phyloP scores from a whole-genome alignment of 176 grass and related monocot species.

The Secale cereale region DNA sequence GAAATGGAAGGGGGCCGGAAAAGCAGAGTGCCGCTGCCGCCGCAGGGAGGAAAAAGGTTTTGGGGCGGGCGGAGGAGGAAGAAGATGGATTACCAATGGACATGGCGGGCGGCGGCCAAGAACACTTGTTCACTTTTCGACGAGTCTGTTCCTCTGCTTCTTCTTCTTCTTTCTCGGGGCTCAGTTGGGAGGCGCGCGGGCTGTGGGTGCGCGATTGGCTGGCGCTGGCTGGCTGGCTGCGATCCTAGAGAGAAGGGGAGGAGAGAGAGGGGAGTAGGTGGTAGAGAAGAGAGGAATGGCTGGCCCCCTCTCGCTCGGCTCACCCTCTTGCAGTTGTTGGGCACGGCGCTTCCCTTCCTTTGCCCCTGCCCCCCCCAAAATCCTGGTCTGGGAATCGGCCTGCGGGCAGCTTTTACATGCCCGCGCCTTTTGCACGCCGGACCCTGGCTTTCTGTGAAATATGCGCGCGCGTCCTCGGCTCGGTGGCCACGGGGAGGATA shows the following conservation, averaged over 20 bases:
- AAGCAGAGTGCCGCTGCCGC: background rate
- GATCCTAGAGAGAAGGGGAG: constrained; percentile 8
- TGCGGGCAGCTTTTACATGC: constrained; percentile 23
- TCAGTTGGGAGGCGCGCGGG: constrained; percentile 1
- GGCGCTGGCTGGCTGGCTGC: constrained; percentile 14
- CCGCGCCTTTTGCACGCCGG: background rate
- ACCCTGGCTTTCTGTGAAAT: background rate
- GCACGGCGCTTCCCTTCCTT: constrained; percentile 10
- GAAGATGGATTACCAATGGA: constrained; percentile 31
- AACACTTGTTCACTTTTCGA: background rate
- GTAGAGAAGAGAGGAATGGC: constrained; percentile 30
- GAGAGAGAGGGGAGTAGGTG: constrained; percentile 19
- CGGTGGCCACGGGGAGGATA: background rate
- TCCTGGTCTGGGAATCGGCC: constrained; percentile 39
- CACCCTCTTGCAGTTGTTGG: background rate
- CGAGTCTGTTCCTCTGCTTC: background rate
- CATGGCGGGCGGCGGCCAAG: constrained; percentile 27
- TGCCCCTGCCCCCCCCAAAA: background rate
- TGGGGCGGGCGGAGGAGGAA: background rate
- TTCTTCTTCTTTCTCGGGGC: background rate
- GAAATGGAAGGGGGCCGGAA: background rate
- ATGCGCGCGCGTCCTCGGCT: rapidly evolving
- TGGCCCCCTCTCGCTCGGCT: background rate
- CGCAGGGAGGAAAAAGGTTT: background rate
- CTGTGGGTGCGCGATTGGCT: background rate